A percentile compares a stretch with the other conserved stretches of the same genome.
phyloP scores from a whole-genome alignment of 345 rosid genomes.

The Reutealis trisperma region DNA sequence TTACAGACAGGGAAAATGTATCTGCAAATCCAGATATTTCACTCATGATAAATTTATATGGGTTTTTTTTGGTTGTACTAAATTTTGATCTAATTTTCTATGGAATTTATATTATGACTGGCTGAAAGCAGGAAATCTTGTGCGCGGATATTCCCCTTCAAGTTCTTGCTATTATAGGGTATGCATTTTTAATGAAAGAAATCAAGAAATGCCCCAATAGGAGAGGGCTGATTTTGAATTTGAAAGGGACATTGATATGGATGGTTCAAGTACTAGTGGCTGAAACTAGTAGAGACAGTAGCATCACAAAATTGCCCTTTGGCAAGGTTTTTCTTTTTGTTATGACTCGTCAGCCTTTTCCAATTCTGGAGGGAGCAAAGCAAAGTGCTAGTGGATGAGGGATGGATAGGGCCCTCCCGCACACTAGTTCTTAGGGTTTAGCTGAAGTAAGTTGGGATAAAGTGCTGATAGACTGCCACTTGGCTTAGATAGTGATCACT shows the following conservation, averaged over 20 bases:
- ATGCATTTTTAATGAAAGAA: not conserved
- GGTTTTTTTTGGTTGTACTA: too few relatives aligned
- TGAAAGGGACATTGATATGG: not conserved
- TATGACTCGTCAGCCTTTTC: not conserved
- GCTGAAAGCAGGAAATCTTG: too few relatives aligned
- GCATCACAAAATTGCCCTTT: not conserved
- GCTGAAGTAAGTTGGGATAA: slow-evolving; percentile 25
- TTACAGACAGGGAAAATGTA: too few relatives aligned
- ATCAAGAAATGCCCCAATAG: not conserved
- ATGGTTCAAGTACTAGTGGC: not conserved
- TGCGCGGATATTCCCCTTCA: too few relatives aligned
- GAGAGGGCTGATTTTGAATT: not conserved
- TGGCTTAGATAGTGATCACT: slow-evolving; percentile 53
- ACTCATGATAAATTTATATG: too few relatives aligned
- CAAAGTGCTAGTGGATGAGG: slow-evolving; percentile 13
- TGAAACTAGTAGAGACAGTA: too few relatives aligned
- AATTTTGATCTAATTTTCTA: too few relatives aligned
- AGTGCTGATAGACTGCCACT: slow-evolving; percentile 34
- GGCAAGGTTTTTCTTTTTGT: too few relatives aligned
- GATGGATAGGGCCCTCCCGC: slow-evolving; percentile 28
- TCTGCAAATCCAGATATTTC: not conserved
- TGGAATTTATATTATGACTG: too few relatives aligned
- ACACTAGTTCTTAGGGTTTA: slow-evolving; percentile 4
- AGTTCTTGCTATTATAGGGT: not conserved
- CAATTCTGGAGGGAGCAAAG: not conserved